Evolutionary conservation across 352 stramenopile species (phyloP).

Genomic region (Phytophthora capsici): DNA sequence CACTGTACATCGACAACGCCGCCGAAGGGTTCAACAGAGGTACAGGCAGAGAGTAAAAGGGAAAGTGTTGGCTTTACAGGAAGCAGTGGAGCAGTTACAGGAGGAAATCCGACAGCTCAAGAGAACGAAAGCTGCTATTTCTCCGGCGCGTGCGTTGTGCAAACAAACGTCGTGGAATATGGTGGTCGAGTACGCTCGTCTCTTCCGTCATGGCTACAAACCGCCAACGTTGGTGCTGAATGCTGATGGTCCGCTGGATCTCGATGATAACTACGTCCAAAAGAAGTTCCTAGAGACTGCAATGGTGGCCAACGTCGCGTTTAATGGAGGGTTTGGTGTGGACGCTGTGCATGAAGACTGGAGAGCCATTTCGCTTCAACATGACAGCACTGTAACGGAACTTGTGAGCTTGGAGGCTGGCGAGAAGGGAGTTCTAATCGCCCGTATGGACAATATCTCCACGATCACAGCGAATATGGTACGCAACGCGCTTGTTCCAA

Average conservation of each 20-base stretch:
- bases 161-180: background rate
- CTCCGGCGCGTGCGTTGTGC: background rate
- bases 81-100: background rate
- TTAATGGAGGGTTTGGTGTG: background rate
- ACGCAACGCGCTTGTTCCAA: background rate
- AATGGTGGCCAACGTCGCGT: background rate
- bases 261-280: background rate
- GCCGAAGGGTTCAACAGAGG: background rate
- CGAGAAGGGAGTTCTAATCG: background rate
- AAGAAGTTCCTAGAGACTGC: background rate
- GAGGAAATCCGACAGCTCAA: background rate
- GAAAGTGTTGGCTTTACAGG: background rate
- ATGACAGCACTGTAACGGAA: background rate
- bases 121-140: background rate
- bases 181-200: background rate
- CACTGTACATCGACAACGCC: background rate
- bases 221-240: background rate
- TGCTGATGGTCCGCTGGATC: background rate
- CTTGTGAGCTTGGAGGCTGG: background rate
- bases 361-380: background rate
- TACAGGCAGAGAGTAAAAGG: background rate
- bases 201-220: constrained; percentile 1
- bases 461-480: background rate
- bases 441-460: background rate
- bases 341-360: background rate